Evolutionary conservation across 495 filamentous ascomycete species (phyloP), one percentile per base, ranked within the genome.

Genomic region (Penicillium antarcticum): DNA sequence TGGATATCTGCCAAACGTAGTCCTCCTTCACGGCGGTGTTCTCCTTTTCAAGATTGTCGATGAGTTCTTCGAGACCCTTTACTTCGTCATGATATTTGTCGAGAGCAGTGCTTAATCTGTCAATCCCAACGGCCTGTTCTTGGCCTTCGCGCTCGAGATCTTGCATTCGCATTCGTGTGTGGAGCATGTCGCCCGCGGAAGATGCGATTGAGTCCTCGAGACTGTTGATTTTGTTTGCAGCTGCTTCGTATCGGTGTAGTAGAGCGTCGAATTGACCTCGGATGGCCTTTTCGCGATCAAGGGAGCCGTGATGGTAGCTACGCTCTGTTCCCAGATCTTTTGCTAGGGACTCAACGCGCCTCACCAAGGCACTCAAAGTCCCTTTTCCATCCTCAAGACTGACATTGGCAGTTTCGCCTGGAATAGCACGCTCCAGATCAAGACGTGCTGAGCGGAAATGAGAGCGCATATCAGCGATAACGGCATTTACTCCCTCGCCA

Each of bases 371-470:
- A 45, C 56, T 51, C 34, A 57, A 74, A 52, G 63, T 81, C 53
- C 48, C 70, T 41, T 59, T 64, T 2, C 69, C 73, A 35, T 72
- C 52, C n/a, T 60, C 45, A 13, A 76, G 40, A 47, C 76, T 31
- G 48, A 71, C 44, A 70, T 74, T 31, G 53, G 81, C 14, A 60
- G 73, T 67, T 57, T 89, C 87, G 4, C 85, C 86, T 0, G 87
- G 87, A 0, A 83, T 73, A 2, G 85, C 67, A 56, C 82, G 80
- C 53, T 89, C 87, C 5, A 89, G 73, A 21, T 85, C 78, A 1
- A 89, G 70, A 4, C 86, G 80, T 3, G 86, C 85, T n/a, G 76
- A 56, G n/a, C 85, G 80, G 64, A 89, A 83, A 18, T 73, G 66
- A 13, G 59, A 32, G 14, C 70, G 70, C 17, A 89, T 76, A 1